Percentiles rank a stretch among this genome's conserved stretches.
These are phyloP conservation scores for Cyclaneusma minus DNA, from an alignment of 2,329 filamentous ascomycete genomes.

Conservation along the genomic window DNA sequence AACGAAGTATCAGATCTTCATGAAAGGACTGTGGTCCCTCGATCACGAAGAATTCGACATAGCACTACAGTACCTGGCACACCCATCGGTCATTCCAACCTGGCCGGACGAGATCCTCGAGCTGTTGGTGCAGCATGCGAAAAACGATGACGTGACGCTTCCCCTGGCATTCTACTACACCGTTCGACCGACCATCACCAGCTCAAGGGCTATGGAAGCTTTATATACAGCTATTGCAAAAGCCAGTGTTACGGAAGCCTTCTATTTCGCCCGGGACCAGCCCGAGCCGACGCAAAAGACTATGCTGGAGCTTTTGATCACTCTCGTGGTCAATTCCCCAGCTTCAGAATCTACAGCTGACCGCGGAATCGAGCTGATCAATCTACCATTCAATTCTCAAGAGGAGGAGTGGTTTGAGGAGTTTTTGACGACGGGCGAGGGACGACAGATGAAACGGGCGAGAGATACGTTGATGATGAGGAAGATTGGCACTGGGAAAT, in stretches of 20 bases:
- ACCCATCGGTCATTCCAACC: constrained; percentile 65
- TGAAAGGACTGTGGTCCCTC: constrained; percentile 69
- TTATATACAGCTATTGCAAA: constrained; percentile 55
- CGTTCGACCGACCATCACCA: constrained; percentile 56
- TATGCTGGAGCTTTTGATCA: constrained; percentile 52
- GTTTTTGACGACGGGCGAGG: constrained; percentile 47
- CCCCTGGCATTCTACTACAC: constrained; percentile 68
- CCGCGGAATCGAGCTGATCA: constrained; percentile 53
- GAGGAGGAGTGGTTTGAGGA: constrained; percentile 66
- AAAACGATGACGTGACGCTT: constrained; percentile 43
- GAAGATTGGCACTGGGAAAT: constrained; percentile 50
- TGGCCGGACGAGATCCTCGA: constrained; percentile 73
- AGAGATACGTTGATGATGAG: constrained; percentile 64
- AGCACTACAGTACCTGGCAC: constrained; percentile 61
- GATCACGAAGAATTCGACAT: constrained; percentile 53
- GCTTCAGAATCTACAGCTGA: constrained; percentile 27
- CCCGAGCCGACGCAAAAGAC: constrained; percentile 42
- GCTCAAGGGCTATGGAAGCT: constrained; percentile 41
- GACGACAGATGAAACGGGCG: constrained; percentile 45
- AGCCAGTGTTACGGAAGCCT: constrained; percentile 55
- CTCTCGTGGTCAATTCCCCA: constrained; percentile 32
- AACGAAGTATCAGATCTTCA: constrained; percentile 62
- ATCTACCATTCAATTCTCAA: constrained; percentile 51
- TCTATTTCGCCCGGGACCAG: constrained; percentile 55
- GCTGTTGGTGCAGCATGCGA: constrained; percentile 45